These are phyloP conservation scores for Wickerhamomyces hampshirensis DNA, from an alignment of 805 yeast genomes.

Conservation along the genomic window DNA sequence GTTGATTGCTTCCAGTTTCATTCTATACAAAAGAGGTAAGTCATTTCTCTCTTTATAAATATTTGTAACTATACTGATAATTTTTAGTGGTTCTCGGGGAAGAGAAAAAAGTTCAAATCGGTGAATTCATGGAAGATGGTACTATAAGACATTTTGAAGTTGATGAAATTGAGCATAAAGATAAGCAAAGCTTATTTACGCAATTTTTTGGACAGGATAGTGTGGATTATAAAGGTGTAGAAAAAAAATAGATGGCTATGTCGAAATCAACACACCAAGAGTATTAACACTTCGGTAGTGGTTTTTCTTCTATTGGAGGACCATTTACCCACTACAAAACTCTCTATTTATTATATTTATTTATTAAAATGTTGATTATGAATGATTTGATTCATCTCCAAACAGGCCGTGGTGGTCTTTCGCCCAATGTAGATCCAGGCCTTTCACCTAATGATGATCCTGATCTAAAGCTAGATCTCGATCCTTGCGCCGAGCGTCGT, in stretches of 20 bases:
- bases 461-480: conserved; percentile 6
- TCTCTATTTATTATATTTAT: too few species aligned
- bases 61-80: neutral
- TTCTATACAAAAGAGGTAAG: conserved; percentile 20
- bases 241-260: conserved; percentile 4
- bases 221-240: conserved; percentile 17
- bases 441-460: conserved; percentile 9
- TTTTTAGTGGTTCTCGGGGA: conserved; percentile 17
- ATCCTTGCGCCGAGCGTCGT: conserved; percentile 1
- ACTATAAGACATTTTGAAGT: conserved; percentile 17
- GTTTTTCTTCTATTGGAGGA: too few species aligned
- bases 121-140: conserved; percentile 24
- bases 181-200: conserved; percentile 17
- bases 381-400: too few species aligned
- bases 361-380: too few species aligned
- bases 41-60: neutral
- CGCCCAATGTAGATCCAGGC: conserved; percentile 2
- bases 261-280: too few species aligned
- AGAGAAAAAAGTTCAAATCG: conserved; percentile 20
- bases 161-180: conserved; percentile 19
- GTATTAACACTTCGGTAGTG: too few species aligned
- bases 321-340: too few species aligned
- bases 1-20: conserved; percentile 15
- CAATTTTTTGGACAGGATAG: conserved; percentile 21
- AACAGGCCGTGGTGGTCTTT: conserved; percentile 10